A percentile compares a stretch with the other conserved stretches of the same genome.
phyloP scores from a whole-genome alignment of 2,329 filamentous ascomycete genomes.

The Pseudocercospora fijiensis region DNA sequence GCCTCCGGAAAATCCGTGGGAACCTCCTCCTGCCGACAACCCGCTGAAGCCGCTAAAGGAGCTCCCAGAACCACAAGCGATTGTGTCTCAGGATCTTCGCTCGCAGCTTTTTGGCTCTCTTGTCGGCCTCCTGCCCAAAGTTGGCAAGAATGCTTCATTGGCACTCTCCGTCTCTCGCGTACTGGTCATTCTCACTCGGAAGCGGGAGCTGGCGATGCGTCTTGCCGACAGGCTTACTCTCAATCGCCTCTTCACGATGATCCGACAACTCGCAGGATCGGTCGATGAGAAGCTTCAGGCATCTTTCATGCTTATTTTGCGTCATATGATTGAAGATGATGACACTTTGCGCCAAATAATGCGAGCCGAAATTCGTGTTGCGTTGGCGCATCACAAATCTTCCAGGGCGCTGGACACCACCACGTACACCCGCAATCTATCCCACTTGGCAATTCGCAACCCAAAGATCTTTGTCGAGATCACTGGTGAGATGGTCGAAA shows the following conservation, averaged over 20 bases:
- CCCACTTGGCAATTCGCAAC: slow-evolving; percentile 74
- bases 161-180: slow-evolving; percentile 81
- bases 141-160: slow-evolving; percentile 82
- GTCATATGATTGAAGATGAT: slow-evolving; percentile 93
- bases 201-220: slow-evolving; percentile 68
- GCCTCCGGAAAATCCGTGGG: slow-evolving; percentile 71
- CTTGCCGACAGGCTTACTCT: slow-evolving; percentile 87
- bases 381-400: slow-evolving; percentile 58
- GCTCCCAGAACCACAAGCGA: slow-evolving; percentile 59
- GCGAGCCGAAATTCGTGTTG: slow-evolving; percentile 79
- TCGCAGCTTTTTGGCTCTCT: slow-evolving; percentile 70
- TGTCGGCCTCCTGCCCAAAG: slow-evolving; percentile 78
- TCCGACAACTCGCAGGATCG: slow-evolving; percentile 81
- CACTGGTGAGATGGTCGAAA: slow-evolving; percentile 78
- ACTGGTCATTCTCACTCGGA: slow-evolving; percentile 82
- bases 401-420: slow-evolving; percentile 63
- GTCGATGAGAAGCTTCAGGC: slow-evolving; percentile 73
- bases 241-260: slow-evolving; percentile 88
- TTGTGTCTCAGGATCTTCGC: slow-evolving; percentile 66
- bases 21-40: slow-evolving; percentile 46
- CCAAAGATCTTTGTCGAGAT: slow-evolving; percentile 85
- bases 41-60: slow-evolving; percentile 47
- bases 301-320: slow-evolving; percentile 79
- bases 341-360: slow-evolving; percentile 88
- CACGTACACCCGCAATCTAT: slow-evolving; percentile 72